These are phyloP conservation scores for Amanita polypyramis DNA, from an alignment of 768 basidiomycete genomes.

Conservation along the genomic window DNA sequence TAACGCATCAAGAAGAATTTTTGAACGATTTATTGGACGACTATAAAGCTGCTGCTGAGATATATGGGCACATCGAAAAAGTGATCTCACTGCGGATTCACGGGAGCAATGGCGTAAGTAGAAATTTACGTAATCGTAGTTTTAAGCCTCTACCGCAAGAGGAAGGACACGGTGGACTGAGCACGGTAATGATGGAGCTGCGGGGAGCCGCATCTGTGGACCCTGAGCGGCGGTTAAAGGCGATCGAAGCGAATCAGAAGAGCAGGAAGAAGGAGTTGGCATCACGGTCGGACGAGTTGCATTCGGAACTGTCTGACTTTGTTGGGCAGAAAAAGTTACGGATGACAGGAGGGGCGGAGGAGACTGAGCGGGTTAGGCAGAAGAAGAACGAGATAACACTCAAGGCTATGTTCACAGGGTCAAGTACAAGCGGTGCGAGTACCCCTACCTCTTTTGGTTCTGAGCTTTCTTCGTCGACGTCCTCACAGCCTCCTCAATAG, in stretches of 20 bases:
- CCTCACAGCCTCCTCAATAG: slow-evolving; percentile 2
- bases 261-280: slow-evolving; percentile 68
- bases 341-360: slow-evolving; percentile 94
- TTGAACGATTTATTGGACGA: slow-evolving; percentile 84
- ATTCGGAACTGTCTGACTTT: slow-evolving; percentile 77
- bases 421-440: slow-evolving; percentile 1
- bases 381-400: slow-evolving; percentile 75
- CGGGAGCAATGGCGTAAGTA: slow-evolving; percentile 25
- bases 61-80: slow-evolving; percentile 87
- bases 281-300: slow-evolving; percentile 69
- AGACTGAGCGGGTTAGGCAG: slow-evolving; percentile 81
- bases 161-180: slow-evolving; percentile 56
- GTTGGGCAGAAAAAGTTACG: slow-evolving; percentile 81
- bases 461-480: slow-evolving; percentile 1
- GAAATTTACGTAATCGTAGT: slow-evolving; percentile 24
- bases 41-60: slow-evolving; percentile 77
- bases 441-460: neutral
- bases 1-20: slow-evolving; percentile 89
- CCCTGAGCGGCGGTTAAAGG: slow-evolving; percentile 77
- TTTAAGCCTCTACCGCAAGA: slow-evolving; percentile 58
- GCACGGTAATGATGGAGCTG: slow-evolving; percentile 86
- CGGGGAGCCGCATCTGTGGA: slow-evolving; percentile 64
- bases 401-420: slow-evolving; percentile 68
- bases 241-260: slow-evolving; percentile 85
- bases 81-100: slow-evolving; percentile 63